Evolutionary conservation across 495 filamentous ascomycete genomes (phyloP).

Genomic region (Stereocaulon alpinum): DNA sequence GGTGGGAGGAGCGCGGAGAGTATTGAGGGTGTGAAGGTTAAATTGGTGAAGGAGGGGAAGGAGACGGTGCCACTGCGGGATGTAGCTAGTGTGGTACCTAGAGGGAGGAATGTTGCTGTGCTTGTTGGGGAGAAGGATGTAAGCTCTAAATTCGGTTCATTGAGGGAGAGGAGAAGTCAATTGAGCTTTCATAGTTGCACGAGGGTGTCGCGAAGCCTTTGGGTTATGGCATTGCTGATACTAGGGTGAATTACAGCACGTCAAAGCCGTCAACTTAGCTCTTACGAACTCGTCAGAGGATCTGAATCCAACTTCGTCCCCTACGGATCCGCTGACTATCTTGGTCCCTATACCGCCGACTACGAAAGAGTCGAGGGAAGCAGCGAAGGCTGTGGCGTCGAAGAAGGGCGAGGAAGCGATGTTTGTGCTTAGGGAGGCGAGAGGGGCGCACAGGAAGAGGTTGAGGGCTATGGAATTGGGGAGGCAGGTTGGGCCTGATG

Average conservation of each 20-base stretch:
- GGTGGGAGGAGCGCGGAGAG: conserved; percentile 10
- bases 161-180: neutral
- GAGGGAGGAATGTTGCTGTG: conserved; percentile 13
- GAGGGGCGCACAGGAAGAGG: conserved; percentile 20
- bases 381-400: conserved; percentile 16
- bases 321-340: conserved; percentile 18
- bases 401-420: conserved; percentile 14
- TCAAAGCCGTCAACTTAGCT: conserved; percentile 17
- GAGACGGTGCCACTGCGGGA: conserved; percentile 9
- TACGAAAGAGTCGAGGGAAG: conserved; percentile 47
- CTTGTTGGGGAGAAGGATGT: conserved; percentile 21
- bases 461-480: conserved; percentile 24
- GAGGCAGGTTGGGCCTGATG: conserved; percentile 18
- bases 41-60: neutral
- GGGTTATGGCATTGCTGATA: no score
- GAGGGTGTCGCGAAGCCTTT: no score
- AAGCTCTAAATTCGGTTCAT: neutral
- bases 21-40: conserved; percentile 11
- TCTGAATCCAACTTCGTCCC: conserved; percentile 17
- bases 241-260: conserved; percentile 2
- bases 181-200: neutral
- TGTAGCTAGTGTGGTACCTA: conserved; percentile 15
- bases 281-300: conserved; percentile 15
- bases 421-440: conserved; percentile 23
- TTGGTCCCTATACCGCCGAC: conserved; percentile 17